A percentile compares a stretch with the other conserved stretches of the same genome.
phyloP scores from a whole-genome alignment of 176 grass and related monocot species.

The Lolium perenne region DNA sequence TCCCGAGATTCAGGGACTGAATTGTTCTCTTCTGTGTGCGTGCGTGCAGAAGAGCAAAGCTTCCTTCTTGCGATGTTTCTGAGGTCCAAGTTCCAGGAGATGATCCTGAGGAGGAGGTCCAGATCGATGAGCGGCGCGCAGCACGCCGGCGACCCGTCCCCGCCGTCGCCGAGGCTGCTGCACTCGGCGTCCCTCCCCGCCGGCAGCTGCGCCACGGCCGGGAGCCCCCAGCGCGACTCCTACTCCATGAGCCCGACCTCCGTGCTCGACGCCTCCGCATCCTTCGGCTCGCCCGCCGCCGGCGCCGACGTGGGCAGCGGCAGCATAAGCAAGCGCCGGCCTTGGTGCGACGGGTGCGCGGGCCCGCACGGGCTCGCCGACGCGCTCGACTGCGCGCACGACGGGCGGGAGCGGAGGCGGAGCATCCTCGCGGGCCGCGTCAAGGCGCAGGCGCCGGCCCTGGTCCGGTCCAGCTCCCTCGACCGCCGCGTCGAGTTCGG shows the following conservation, averaged over 20 bases:
- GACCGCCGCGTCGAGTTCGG: constrained; percentile 70
- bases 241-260: constrained; percentile 67
- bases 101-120: constrained; percentile 58
- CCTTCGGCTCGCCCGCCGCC: background rate
- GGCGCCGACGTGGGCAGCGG: too few relatives aligned
- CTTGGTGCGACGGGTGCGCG: constrained; percentile 44
- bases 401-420: constrained; percentile 7
- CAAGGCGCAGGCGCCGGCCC: background rate
- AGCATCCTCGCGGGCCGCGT: constrained; percentile 30
- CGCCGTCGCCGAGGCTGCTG: constrained; percentile 41
- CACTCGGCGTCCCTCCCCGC: constrained; percentile 51
- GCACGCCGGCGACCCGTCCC: background rate
- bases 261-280: constrained; percentile 47
- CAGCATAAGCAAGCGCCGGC: constrained; percentile 17
- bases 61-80: constrained; percentile 46
- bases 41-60: too few relatives aligned
- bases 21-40: too few relatives aligned
- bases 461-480: constrained; percentile 52
- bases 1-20: too few relatives aligned
- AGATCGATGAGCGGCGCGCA: constrained; percentile 43
- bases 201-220: constrained; percentile 12
- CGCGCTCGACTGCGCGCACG: constrained; percentile 52
- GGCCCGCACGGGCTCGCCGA: constrained; percentile 54
- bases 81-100: constrained; percentile 67
- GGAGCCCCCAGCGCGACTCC: background rate